Evolutionary conservation across 371 early-diverging fungal species (phyloP), one percentile per base, ranked within the genome.

Genomic region (Lichtheimia ornata): DNA sequence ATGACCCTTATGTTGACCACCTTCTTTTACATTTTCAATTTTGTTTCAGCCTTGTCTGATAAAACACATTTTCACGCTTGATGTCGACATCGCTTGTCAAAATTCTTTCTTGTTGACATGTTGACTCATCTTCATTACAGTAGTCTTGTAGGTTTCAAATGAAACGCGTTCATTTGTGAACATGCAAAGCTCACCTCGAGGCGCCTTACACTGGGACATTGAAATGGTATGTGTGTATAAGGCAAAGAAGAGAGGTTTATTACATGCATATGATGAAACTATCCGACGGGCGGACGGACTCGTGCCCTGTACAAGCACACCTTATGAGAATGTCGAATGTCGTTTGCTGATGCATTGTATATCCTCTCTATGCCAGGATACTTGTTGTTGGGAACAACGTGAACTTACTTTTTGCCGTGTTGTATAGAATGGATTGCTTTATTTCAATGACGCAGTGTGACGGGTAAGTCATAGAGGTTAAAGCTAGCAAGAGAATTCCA

Each of bases 281-380:
- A 28, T 27, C 55, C 64, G 71, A 71, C 71, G 71, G 71, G 71
- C 71, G 71, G 71, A 64, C 71, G 71, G 71, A 71, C 67, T 67
- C 65, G 71, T 71, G 71, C 71, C 53, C 70, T 58, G 71, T 66
- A 70, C 67, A 67, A 62, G 65, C 65, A 62, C 62, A 62, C 45
- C 35, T 62, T 63, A 59, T 59, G 64, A 67, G 71, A 71, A 67
- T 67, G 71, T 71, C 67, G 70, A 41, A 43, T 56, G 35, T 35
- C 35, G 35, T 27, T n/a, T 22, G 41, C 20, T 22, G 40, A 20
- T 9, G 20, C 41, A 42, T 56, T 40, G 56, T 18, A 20, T 9
- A 13, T 5, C 5, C 47, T 47, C 18, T n/a, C 5, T 47, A 47
- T 20, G 15, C 11, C 3, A 18, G 4, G 3, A 7, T 47, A n/a